A percentile compares a stretch with the other conserved stretches of the same genome.
phyloP scores from a whole-genome alignment of 331 rosid species.

The Pyracantha coccinea region DNA sequence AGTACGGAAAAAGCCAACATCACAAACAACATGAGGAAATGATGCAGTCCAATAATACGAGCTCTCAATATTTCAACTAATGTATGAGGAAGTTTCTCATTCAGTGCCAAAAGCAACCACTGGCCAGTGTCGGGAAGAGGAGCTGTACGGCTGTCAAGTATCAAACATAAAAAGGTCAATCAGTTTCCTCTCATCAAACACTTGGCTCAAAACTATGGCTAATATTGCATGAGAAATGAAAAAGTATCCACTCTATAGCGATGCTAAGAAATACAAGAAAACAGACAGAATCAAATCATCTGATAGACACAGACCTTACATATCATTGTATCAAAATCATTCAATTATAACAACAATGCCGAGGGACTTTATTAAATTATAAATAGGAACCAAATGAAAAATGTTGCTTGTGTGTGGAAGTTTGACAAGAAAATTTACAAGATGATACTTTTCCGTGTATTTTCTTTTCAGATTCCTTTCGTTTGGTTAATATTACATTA shows the following conservation, averaged over 20 bases:
- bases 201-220: not conserved
- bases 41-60: slow-evolving; percentile 70
- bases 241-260: not conserved
- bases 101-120: slow-evolving; percentile 81
- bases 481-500: not conserved
- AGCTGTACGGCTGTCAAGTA: slow-evolving; percentile 50
- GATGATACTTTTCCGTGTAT: not conserved
- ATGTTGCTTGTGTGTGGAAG: not conserved
- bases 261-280: not conserved
- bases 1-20: slow-evolving; percentile 90
- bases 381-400: not conserved
- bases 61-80: slow-evolving; percentile 73
- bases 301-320: not conserved
- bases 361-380: not conserved
- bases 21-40: slow-evolving; percentile 86
- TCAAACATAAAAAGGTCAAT: slow-evolving; percentile 18
- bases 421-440: not conserved
- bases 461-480: not conserved
- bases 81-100: slow-evolving; percentile 69
- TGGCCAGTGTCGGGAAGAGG: slow-evolving; percentile 98
- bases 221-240: not conserved
- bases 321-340: not conserved
- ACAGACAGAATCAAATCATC: not conserved
- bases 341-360: not conserved
- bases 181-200: not conserved